Percentiles rank a stretch among this genome's conserved stretches.
Conservation (phyloP, 768 basidiomycete genomes). For the Mycena vulgaris region DNA sequence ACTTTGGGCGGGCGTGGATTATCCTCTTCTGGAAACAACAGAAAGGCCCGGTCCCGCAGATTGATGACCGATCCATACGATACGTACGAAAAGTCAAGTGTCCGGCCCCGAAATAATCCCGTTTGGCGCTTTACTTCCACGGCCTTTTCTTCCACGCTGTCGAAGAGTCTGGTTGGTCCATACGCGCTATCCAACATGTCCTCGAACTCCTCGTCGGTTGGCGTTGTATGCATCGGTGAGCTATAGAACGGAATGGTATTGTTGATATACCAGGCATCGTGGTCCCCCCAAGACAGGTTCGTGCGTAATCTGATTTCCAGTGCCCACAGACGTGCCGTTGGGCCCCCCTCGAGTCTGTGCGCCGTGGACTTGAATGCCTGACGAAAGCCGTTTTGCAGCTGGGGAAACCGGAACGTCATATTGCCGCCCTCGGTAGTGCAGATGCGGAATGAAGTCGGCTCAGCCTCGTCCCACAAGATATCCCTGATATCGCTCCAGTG, state of each 20-base stretch:
- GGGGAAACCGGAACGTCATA: not conserved
- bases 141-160: not conserved
- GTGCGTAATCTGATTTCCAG: not conserved
- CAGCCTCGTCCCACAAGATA: not conserved
- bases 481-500: not conserved
- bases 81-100: not conserved
- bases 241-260: not conserved
- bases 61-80: not conserved
- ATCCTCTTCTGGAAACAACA: not conserved
- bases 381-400: not conserved
- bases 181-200: not conserved
- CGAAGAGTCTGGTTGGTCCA: not conserved
- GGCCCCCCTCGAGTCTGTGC: not conserved
- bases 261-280: not conserved
- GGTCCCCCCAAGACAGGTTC: not conserved
- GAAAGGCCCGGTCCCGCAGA: not conserved
- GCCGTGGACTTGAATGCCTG: not conserved
- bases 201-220: not conserved
- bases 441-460: not conserved
- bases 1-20: not conserved
- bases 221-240: not conserved
- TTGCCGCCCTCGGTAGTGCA: not conserved
- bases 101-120: not conserved
- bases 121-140: not conserved
- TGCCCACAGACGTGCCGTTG: not conserved